Percentiles rank a stretch among this genome's conserved stretches.
These are phyloP conservation scores for Fusarium poae DNA, from an alignment of 2,329 filamentous ascomycete species.

Conservation along the genomic window DNA sequence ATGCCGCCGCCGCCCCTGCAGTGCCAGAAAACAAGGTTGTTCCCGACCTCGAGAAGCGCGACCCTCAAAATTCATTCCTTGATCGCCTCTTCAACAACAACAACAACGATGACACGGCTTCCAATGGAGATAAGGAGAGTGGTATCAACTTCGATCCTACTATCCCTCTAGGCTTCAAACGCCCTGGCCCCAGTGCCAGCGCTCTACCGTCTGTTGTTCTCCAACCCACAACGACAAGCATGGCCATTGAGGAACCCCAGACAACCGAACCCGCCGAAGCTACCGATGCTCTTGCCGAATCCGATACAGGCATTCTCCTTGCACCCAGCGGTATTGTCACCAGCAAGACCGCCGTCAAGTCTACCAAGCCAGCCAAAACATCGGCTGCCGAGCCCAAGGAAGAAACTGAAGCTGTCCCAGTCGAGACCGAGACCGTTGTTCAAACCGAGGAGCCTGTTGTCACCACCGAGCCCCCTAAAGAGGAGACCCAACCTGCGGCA, in stretches of 20 bases:
- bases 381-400: slow-evolving; percentile 20
- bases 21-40: slow-evolving; percentile 47
- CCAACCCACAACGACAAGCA: slow-evolving; percentile 42
- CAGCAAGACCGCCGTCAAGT: slow-evolving; percentile 28
- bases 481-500: slow-evolving; percentile 28
- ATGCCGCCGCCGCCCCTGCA: slow-evolving; percentile 50
- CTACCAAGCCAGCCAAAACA: slow-evolving; percentile 23
- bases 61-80: slow-evolving; percentile 43
- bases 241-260: slow-evolving; percentile 24
- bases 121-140: slow-evolving; percentile 6
- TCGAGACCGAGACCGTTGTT: slow-evolving; percentile 7
- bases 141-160: slow-evolving; percentile 35
- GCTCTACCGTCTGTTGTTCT: slow-evolving; percentile 36
- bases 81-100: slow-evolving; percentile 41
- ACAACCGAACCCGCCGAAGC: slow-evolving; percentile 20
- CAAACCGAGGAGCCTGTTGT: slow-evolving; percentile 3
- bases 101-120: slow-evolving; percentile 7
- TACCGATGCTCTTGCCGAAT: slow-evolving; percentile 22
- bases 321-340: slow-evolving; percentile 47
- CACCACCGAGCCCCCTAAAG: slow-evolving; percentile 29
- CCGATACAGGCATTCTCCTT: slow-evolving; percentile 46
- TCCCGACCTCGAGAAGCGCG: slow-evolving; percentile 33
- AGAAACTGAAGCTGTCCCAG: slow-evolving; percentile 10
- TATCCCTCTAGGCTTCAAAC: slow-evolving; percentile 25
- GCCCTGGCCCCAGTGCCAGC: slow-evolving; percentile 34